phyloP scores from a whole-genome alignment of 2,329 filamentous ascomycete genomes.

The Scortechinia acanthostroma region DNA sequence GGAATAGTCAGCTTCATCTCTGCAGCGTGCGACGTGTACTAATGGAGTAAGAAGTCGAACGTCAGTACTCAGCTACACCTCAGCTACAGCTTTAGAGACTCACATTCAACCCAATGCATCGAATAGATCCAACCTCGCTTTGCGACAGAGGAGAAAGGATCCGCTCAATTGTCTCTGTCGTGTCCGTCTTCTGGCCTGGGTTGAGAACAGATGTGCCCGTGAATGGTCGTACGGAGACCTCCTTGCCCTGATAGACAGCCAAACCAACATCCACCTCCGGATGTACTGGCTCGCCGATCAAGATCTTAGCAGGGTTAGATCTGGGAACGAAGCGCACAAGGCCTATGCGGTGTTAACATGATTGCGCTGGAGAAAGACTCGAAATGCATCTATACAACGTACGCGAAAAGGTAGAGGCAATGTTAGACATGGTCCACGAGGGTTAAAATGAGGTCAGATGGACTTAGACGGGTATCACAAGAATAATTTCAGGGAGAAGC shows the following conservation, averaged over 20 bases:
- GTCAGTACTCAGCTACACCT: not conserved
- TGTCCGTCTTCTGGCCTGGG: constrained; percentile 40
- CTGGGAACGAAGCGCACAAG: constrained; percentile 51
- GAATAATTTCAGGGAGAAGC: too few species aligned
- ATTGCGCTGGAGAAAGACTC: not conserved
- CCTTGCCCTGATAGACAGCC: constrained; percentile 43
- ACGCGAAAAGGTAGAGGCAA: constrained; percentile 2
- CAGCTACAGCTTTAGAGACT: constrained; percentile 6
- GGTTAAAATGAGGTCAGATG: too few species aligned
- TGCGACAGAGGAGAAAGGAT: constrained; percentile 40
- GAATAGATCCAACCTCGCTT: constrained; percentile 43
- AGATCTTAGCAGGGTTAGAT: constrained; percentile 33
- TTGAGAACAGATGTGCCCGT: constrained; percentile 47
- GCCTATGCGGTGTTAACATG: constrained; percentile 24
- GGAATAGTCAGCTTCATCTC: constrained; percentile 44
- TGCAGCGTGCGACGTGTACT: constrained; percentile 38
- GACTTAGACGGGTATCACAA: too few species aligned
- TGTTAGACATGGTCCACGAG: not conserved
- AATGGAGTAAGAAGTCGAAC: not conserved
- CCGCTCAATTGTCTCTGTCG: constrained; percentile 31
- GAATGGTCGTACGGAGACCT: constrained; percentile 47
- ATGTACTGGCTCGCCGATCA: constrained; percentile 48
- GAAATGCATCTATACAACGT: too few species aligned
- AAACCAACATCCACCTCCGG: constrained; percentile 44
- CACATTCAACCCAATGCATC: constrained; percentile 50